Conservation (phyloP, 169 alveolate species). For the Plasmodium reichenowi region DNA sequence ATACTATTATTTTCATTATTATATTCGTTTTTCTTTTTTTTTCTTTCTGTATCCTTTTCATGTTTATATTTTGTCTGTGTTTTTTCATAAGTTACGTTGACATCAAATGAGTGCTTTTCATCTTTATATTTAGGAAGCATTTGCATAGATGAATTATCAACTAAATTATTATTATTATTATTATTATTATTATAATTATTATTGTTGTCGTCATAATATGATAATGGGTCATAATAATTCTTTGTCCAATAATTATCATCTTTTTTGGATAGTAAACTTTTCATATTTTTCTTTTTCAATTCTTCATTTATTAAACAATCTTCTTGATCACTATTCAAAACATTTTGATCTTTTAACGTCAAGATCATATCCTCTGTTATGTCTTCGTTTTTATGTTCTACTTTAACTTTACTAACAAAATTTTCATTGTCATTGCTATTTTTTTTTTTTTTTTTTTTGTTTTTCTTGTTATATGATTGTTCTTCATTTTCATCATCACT, state of each 20-base stretch:
- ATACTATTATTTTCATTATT: not conserved
- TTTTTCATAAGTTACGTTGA: constrained; percentile 26
- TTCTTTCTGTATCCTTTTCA: not conserved
- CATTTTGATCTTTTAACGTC: constrained; percentile 40
- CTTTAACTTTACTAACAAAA: constrained; percentile 22
- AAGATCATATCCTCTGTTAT: constrained; percentile 50
- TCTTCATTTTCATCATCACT: constrained; percentile 67
- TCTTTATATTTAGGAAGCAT: constrained; percentile 66
- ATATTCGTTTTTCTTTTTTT: not conserved
- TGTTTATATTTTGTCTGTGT: constrained; percentile 3
- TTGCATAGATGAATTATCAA: constrained; percentile 15
- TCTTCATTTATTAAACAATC: constrained; percentile 70
- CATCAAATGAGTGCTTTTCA: constrained; percentile 27
- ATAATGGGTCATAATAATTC: constrained; percentile 61
- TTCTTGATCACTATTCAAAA: constrained; percentile 38
- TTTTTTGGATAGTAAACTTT: constrained; percentile 33
- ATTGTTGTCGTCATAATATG: constrained; percentile 42
- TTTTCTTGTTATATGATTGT: not conserved
- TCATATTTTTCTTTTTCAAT: constrained; percentile 38
- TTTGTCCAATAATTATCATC: constrained; percentile 59
- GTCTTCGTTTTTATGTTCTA: constrained; percentile 69
- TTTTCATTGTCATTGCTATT: constrained; percentile 6
- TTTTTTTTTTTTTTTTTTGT: constrained; percentile 16
- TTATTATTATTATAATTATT: constrained; percentile 2
- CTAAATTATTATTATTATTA: constrained; percentile 12